A percentile compares a stretch with the other conserved stretches of the same genome.
Conservation (phyloP, 768 basidiomycete species). For the Guyanaporus albipodus region DNA sequence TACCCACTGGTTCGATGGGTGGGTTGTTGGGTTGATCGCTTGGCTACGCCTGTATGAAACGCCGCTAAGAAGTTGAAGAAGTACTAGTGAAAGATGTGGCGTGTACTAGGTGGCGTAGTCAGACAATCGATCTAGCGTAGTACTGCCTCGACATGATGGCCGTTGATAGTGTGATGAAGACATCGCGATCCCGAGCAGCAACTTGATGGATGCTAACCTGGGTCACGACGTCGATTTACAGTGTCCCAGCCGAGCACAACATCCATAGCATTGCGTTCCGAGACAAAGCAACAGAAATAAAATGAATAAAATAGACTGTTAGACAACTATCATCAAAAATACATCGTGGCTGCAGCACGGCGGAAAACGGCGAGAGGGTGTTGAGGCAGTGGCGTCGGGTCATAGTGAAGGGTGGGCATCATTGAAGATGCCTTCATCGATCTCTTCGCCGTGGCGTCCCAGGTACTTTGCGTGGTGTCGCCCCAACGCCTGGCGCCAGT, state of each 20-base stretch:
- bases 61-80: too few relatives aligned
- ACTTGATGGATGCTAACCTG: neutral
- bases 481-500: constrained; percentile 39
- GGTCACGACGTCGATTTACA: neutral
- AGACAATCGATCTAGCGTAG: too few relatives aligned
- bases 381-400: neutral
- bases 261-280: constrained; percentile 26
- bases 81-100: too few relatives aligned
- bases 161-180: neutral
- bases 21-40: too few relatives aligned
- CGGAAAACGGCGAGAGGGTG: neutral
- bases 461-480: constrained; percentile 52
- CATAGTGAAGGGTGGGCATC: constrained; percentile 7
- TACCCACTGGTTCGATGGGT: too few relatives aligned
- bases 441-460: constrained; percentile 53
- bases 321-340: constrained; percentile 20
- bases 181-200: neutral
- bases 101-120: too few relatives aligned
- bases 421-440: constrained; percentile 18
- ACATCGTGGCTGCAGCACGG: constrained; percentile 22
- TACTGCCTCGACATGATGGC: constrained; percentile 1
- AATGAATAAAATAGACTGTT: constrained; percentile 29
- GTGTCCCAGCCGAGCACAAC: constrained; percentile 16
- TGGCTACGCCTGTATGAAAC: too few relatives aligned
- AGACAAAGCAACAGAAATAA: constrained; percentile 31